Conservation (phyloP, 306 rosid genomes). For the Cyamopsis tetragonoloba region DNA sequence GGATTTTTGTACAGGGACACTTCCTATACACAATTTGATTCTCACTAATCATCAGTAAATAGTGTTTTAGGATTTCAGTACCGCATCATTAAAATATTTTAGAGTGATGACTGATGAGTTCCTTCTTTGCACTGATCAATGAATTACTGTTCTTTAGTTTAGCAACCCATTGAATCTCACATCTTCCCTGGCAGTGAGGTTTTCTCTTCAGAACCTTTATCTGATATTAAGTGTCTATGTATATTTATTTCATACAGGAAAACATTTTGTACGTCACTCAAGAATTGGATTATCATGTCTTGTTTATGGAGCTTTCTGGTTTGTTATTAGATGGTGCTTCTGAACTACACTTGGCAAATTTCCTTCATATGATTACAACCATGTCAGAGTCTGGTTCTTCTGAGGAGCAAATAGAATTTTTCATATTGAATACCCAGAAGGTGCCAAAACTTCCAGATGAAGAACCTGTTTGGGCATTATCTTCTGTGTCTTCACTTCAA, state of each 20-base stretch:
- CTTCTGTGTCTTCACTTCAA: constrained; percentile 27
- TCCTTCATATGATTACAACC: constrained; percentile 79
- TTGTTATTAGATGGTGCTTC: constrained; percentile 60
- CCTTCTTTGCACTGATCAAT: neutral
- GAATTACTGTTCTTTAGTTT: neutral
- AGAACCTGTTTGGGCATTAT: constrained; percentile 72
- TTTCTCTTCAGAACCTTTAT: neutral
- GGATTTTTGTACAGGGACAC: neutral
- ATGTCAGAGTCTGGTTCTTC: constrained; percentile 70
- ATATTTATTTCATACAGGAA: constrained; percentile 48
- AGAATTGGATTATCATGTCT: constrained; percentile 66
- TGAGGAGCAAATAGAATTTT: constrained; percentile 63
- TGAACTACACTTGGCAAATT: constrained; percentile 70
- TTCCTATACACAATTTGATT: neutral
- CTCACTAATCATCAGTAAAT: neutral
- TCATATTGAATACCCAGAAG: constrained; percentile 67
- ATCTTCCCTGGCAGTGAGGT: neutral
- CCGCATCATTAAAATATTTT: constrained; percentile 3
- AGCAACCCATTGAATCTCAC: neutral
- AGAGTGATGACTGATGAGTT: constrained; percentile 10
- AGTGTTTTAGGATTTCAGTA: neutral
- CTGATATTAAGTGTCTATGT: neutral
- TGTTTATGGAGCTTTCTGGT: constrained; percentile 81
- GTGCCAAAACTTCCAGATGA: constrained; percentile 61
- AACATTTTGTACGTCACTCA: constrained; percentile 49